These are phyloP conservation scores for Trypanosoma vivax DNA, from an alignment of 208 protist species.

Conservation along the genomic window DNA sequence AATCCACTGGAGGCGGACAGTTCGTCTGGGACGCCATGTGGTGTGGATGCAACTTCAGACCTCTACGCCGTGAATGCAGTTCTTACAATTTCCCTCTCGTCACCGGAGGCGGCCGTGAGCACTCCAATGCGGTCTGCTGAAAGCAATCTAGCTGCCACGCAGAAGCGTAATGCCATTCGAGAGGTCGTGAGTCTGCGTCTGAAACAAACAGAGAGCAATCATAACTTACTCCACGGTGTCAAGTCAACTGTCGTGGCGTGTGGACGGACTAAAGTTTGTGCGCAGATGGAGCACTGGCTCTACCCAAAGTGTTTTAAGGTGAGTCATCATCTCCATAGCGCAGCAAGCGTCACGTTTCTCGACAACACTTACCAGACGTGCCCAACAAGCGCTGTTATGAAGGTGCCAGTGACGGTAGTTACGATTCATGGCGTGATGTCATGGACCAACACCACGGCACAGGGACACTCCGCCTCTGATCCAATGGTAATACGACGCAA, in stretches of 20 bases:
- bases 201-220: constrained; percentile 77
- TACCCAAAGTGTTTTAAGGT: constrained; percentile 72
- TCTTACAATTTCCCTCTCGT: constrained; percentile 61
- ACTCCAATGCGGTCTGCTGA: constrained; percentile 27
- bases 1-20: constrained; percentile 21
- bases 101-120: constrained; percentile 52
- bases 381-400: constrained; percentile 37
- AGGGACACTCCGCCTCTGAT: constrained; percentile 15
- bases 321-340: constrained; percentile 62
- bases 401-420: constrained; percentile 55
- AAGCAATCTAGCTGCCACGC: constrained; percentile 18
- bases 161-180: constrained; percentile 55
- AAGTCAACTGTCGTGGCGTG: constrained; percentile 56
- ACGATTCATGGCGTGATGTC: constrained; percentile 79
- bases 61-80: constrained; percentile 52
- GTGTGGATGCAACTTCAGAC: constrained; percentile 74
- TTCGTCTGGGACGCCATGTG: constrained; percentile 17
- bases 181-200: constrained; percentile 71
- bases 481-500: constrained; percentile 63
- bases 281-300: constrained; percentile 71
- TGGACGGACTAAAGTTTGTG: constrained; percentile 77
- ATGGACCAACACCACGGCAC: constrained; percentile 49
- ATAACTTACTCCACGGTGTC: constrained; percentile 66
- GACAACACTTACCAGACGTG: constrained; percentile 58
- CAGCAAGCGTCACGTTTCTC: constrained; percentile 50